Conservation (phyloP, 805 yeast species). For the Starmera quercuum region DNA sequence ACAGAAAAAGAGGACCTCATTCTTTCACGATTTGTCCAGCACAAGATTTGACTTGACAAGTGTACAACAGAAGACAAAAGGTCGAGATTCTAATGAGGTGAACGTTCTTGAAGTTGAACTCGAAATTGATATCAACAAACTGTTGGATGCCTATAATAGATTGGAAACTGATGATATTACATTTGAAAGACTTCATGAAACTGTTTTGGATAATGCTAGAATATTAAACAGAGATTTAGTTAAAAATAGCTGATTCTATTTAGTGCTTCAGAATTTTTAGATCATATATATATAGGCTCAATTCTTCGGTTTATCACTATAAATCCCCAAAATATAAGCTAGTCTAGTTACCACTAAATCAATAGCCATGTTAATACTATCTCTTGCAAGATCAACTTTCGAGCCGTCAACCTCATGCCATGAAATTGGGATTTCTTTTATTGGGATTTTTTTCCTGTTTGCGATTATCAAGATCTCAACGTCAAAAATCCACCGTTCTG, state of each 20-base stretch:
- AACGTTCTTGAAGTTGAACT: constrained; percentile 40
- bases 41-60: constrained; percentile 69
- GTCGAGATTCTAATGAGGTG: constrained; percentile 16
- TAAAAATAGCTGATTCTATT: constrained; percentile 6
- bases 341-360: constrained; percentile 86
- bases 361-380: constrained; percentile 86
- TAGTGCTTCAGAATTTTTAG: neutral
- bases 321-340: constrained; percentile 82
- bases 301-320: constrained; percentile 31
- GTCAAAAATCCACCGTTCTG: constrained; percentile 98
- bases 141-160: constrained; percentile 32
- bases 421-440: constrained; percentile 76
- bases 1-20: constrained; percentile 66
- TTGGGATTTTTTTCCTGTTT: constrained; percentile 54
- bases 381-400: constrained; percentile 86
- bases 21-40: constrained; percentile 64
- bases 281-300: neutral
- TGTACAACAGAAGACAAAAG: constrained; percentile 28
- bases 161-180: constrained; percentile 39
- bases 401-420: constrained; percentile 98
- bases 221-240: constrained; percentile 21
- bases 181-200: constrained; percentile 51
- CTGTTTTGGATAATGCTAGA: constrained; percentile 54
- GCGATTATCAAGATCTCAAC: constrained; percentile 87
- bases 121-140: constrained; percentile 38